Evolutionary conservation across 257 asterid species (phyloP).

Genomic region (Gentiana dahurica): DNA sequence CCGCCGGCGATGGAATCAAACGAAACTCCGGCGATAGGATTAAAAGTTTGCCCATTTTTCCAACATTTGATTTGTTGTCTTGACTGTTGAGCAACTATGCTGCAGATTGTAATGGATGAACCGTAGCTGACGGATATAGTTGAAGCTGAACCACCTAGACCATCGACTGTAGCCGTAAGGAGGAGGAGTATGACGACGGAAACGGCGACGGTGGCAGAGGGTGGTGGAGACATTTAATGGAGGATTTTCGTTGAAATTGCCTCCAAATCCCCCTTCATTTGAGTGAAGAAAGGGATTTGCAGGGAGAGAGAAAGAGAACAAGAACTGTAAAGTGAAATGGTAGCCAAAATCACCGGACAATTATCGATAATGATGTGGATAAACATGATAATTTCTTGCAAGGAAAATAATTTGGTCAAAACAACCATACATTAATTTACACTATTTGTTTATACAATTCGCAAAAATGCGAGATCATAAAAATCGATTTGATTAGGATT

Average conservation of each 20-base stretch:
- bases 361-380: no score
- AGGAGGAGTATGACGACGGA: constrained; percentile 14
- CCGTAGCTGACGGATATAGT: constrained; percentile 69
- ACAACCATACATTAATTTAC: no score
- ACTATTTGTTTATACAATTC: no score
- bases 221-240: neutral
- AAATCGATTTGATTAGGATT: no score
- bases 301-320: neutral
- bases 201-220: constrained; percentile 21
- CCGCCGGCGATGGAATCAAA: constrained; percentile 76
- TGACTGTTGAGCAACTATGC: constrained; percentile 44
- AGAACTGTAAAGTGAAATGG: neutral
- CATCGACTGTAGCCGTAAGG: constrained; percentile 19
- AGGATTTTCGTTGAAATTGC: constrained; percentile 7
- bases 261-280: constrained; percentile 24
- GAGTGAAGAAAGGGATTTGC: constrained; percentile 1
- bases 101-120: constrained; percentile 47
- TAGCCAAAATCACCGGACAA: no score
- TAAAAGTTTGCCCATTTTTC: constrained; percentile 20
- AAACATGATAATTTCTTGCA: no score
- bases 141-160: constrained; percentile 60
- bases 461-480: no score
- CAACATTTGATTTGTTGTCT: constrained; percentile 62
- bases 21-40: constrained; percentile 32
- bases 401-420: no score